phyloP scores from a whole-genome alignment of 768 basidiomycete genomes.

The Auriculariales sp. region DNA sequence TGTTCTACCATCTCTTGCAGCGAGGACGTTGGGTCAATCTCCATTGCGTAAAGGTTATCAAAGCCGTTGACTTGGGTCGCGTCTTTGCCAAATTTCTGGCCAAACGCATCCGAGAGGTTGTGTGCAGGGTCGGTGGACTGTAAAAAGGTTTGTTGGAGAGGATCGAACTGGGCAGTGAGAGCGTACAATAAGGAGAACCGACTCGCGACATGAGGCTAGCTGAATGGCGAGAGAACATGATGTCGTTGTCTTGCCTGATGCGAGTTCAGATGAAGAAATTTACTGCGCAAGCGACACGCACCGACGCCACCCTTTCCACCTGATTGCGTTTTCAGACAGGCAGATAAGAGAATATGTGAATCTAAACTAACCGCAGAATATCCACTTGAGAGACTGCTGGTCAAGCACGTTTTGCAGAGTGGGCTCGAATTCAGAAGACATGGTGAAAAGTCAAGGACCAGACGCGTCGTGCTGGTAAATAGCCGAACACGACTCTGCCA shows the following conservation, averaged over 20 bases:
- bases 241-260: conserved; percentile 88
- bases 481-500: no score
- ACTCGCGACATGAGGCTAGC: conserved; percentile 76
- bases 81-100: conserved; percentile 98
- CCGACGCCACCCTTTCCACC: conserved; percentile 99
- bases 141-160: not conserved
- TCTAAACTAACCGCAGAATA: conserved; percentile 76
- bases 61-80: conserved; percentile 97
- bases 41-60: conserved; percentile 94
- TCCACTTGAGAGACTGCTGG: conserved; percentile 91
- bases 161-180: not conserved
- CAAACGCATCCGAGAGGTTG: conserved; percentile 96
- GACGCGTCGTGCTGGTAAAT: no score
- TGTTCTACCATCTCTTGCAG: conserved; percentile 99
- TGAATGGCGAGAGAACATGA: conserved; percentile 97
- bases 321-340: conserved; percentile 18
- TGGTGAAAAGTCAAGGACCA: not conserved
- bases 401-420: conserved; percentile 92
- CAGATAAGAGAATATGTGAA: conserved; percentile 8
- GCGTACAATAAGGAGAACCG: conserved; percentile 90
- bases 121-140: conserved; percentile 99
- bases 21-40: conserved; percentile 95
- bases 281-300: conserved; percentile 22
- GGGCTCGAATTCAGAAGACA: conserved; percentile 33
- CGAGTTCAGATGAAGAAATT: not conserved